These are phyloP conservation scores for Candida sp. DNA, from an alignment of 1,139 yeast species.

Conservation along the genomic window DNA sequence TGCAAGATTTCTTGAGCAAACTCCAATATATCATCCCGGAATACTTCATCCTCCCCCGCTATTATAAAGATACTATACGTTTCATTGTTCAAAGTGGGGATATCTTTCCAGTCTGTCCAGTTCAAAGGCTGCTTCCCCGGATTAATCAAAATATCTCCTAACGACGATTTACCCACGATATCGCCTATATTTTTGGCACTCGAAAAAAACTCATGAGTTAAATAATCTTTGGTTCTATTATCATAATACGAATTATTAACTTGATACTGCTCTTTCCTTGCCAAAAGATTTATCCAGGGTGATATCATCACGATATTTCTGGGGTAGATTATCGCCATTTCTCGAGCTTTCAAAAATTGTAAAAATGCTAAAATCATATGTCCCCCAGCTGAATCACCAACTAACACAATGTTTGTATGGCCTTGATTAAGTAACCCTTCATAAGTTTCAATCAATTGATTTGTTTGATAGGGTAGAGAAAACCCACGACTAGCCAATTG, in stretches of 20 bases:
- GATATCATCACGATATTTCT: conserved; percentile 28
- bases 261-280: conserved; percentile 8
- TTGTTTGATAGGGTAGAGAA: conserved; percentile 32
- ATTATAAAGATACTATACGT: conserved; percentile 26
- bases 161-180: conserved; percentile 11
- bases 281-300: conserved; percentile 33
- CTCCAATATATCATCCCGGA: conserved; percentile 38
- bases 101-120: conserved; percentile 30
- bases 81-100: conserved; percentile 27
- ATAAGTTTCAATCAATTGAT: conserved; percentile 31
- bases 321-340: conserved; percentile 14
- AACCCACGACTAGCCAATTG: conserved; percentile 29
- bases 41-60: conserved; percentile 42
- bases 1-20: conserved; percentile 34
- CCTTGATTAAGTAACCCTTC: conserved; percentile 25
- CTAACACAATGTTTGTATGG: conserved; percentile 25
- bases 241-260: conserved; percentile 36
- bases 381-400: conserved; percentile 47
- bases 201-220: conserved; percentile 12
- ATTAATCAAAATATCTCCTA: conserved; percentile 8
- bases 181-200: conserved; percentile 3
- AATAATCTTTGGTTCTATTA: conserved; percentile 28
- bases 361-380: conserved; percentile 25
- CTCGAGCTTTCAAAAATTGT: conserved; percentile 13
- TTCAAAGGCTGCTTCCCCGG: conserved; percentile 15